Evolutionary conservation across 805 yeast genomes (phyloP).

Genomic region (Saccharomyces kudriavzevii): DNA sequence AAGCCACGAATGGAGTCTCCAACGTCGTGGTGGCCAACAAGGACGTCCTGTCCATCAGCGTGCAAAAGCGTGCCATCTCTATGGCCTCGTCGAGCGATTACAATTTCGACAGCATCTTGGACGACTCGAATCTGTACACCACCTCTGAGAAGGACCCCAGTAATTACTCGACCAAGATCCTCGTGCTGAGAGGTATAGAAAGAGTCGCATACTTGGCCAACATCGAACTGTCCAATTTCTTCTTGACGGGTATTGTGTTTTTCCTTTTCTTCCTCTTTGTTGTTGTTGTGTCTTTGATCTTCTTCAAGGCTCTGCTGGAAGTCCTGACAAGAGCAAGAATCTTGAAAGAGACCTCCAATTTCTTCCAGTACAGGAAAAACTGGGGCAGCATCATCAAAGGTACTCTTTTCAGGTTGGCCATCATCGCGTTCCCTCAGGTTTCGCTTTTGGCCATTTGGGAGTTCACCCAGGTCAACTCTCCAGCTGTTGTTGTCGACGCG

Average conservation of each 20-base stretch:
- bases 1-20: constrained; percentile 85
- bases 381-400: constrained; percentile 88
- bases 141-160: constrained; percentile 57
- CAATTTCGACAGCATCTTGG: constrained; percentile 43
- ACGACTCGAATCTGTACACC: constrained; percentile 50
- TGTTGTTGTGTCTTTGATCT: constrained; percentile 44
- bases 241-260: constrained; percentile 79
- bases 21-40: constrained; percentile 64
- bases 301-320: constrained; percentile 65
- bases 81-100: constrained; percentile 30
- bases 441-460: constrained; percentile 83
- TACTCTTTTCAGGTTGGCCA: constrained; percentile 70
- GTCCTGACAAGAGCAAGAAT: constrained; percentile 48
- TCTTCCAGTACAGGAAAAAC: constrained; percentile 67
- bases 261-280: constrained; percentile 69
- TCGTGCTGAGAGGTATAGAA: constrained; percentile 83
- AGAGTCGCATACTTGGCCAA: constrained; percentile 80
- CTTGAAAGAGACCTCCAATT: constrained; percentile 51
- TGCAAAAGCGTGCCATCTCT: constrained; percentile 48
- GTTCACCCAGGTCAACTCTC: constrained; percentile 72
- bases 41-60: constrained; percentile 68
- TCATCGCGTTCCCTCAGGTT: constrained; percentile 83
- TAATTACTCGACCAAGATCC: constrained; percentile 53
- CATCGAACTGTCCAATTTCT: constrained; percentile 79
- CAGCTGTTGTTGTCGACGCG: constrained; percentile 76